Base-by-base conservation (phyloP, 306 rosid species). In the Trifolium fragiferum region DNA sequence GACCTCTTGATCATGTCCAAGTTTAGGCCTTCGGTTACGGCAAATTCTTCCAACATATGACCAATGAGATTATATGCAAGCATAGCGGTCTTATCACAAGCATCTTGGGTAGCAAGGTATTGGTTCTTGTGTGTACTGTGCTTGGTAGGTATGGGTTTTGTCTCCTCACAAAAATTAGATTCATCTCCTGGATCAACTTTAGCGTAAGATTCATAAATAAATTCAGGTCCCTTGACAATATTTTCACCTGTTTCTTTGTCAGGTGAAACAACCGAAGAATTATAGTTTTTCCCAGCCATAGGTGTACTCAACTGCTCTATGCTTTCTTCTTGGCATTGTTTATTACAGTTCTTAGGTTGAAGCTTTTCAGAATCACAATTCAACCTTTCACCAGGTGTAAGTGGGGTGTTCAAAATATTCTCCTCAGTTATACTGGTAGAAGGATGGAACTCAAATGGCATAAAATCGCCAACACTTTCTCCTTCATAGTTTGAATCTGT, bases 71-170 rank as follows among this genome's bases (percentile, higher is more conserved):
- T 85, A 85, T 87, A 84, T 47, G 93, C 86, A 76, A 82, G 69
- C 88, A 87, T 75, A 73, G 97, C 85, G 18, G 96, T 86, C 84
- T 87, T 86, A 54, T 94, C 97, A 84, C 93, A 90, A 63, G 76
- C 82, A 59, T 87, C 89, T 81, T 94, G 98, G 78, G 80, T 59
- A 19, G 81, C 76, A 25, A 94, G 89, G 81, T 92, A 90, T 21
- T 81, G 79, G 77, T 94, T 91, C 74, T 80, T 81, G 74, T 71
- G 64, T 11, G 69, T 57, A 16, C 55, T 65, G 70, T 74, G 33
- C 32, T 71, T 67, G 20, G 57, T 43, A 51, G 58, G 54, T 2
- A 37, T 75, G 38, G 73, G 50, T 65, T 70, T 66, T 70, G 51
- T 68, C 55, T 65, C 57, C 58, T 64, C 78, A 76, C 37, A 25